Percentiles rank a stretch among this genome's conserved stretches.
These are phyloP conservation scores for Sungouiozyma intestinalis DNA, from an alignment of 805 yeast species.

Conservation along the genomic window DNA sequence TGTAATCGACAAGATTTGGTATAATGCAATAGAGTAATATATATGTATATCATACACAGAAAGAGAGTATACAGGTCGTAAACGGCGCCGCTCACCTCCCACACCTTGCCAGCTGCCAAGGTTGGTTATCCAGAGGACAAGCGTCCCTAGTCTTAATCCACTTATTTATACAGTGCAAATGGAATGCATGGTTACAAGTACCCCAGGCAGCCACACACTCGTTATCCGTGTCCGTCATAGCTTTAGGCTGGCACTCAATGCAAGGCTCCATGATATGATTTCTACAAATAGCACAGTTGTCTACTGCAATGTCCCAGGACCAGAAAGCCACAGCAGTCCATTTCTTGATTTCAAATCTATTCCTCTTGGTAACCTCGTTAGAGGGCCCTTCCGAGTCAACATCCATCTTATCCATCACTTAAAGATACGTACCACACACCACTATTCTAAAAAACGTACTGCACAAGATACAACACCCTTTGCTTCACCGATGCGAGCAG, in stretches of 20 bases:
- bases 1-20: conserved; percentile 5
- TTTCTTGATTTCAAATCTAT: conserved; percentile 84
- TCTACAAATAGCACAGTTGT: conserved; percentile 95
- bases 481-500: too few relatives aligned
- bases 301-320: conserved; percentile 97
- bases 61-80: too few relatives aligned
- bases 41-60: conserved; percentile 4
- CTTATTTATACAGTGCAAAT: conserved; percentile 88
- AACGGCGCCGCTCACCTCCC: conserved; percentile 47
- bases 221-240: conserved; percentile 45
- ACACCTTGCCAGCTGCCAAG: conserved; percentile 71
- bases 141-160: conserved; percentile 94
- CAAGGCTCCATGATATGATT: conserved; percentile 98
- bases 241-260: conserved; percentile 88
- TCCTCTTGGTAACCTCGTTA: conserved; percentile 30
- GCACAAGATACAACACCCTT: too few relatives aligned
- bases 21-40: not conserved
- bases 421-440: too few relatives aligned
- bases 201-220: conserved; percentile 98
- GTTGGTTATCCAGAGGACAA: conserved; percentile 92
- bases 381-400: conserved; percentile 12
- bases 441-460: too few relatives aligned
- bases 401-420: conserved; percentile 19
- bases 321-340: conserved; percentile 99
- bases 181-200: conserved; percentile 95